phyloP scores from a whole-genome alignment of 1,139 yeast genomes.

The Yamadazyma aaseri region DNA sequence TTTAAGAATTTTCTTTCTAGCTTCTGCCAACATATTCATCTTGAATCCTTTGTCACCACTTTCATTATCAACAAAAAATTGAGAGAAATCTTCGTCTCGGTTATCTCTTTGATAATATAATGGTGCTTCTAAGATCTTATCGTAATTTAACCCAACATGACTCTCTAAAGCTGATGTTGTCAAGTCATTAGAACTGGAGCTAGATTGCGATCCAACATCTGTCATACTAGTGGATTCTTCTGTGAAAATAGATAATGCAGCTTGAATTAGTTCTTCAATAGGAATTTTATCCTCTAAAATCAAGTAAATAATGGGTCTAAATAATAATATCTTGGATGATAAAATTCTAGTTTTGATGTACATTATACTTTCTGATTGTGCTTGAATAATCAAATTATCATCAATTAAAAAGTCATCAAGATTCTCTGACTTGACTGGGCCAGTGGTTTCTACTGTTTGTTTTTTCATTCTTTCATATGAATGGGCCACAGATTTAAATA shows the following conservation, averaged over 20 bases:
- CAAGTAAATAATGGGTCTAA: slow-evolving; percentile 37
- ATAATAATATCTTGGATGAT: slow-evolving; percentile 31
- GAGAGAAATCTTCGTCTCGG: slow-evolving; percentile 36
- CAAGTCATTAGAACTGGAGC: slow-evolving; percentile 11
- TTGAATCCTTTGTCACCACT: slow-evolving; percentile 8
- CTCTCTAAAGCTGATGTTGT: slow-evolving; percentile 10
- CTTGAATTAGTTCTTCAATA: slow-evolving; percentile 25
- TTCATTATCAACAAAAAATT: slow-evolving; percentile 21
- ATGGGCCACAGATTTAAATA: slow-evolving; percentile 29
- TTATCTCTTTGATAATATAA: slow-evolving; percentile 25
- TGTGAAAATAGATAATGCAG: slow-evolving; percentile 20
- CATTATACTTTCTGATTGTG: slow-evolving; percentile 41
- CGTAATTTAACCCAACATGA: slow-evolving; percentile 23
- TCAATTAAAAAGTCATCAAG: slow-evolving; percentile 37
- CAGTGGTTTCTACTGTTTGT: slow-evolving; percentile 12
- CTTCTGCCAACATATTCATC: slow-evolving; percentile 18
- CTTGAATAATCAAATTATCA: slow-evolving; percentile 32
- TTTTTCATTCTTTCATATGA: slow-evolving; percentile 20
- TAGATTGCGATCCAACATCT: slow-evolving; percentile 5
- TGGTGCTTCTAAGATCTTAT: slow-evolving; percentile 30
- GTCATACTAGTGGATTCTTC: slow-evolving; percentile 6
- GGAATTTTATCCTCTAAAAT: slow-evolving; percentile 32
- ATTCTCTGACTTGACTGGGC: slow-evolving; percentile 19
- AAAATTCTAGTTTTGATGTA: slow-evolving; percentile 40
- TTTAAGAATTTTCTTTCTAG: slow-evolving; percentile 22